Evolutionary conservation across 768 basidiomycete genomes (phyloP).

Genomic region (Leccinum disarticulatum): DNA sequence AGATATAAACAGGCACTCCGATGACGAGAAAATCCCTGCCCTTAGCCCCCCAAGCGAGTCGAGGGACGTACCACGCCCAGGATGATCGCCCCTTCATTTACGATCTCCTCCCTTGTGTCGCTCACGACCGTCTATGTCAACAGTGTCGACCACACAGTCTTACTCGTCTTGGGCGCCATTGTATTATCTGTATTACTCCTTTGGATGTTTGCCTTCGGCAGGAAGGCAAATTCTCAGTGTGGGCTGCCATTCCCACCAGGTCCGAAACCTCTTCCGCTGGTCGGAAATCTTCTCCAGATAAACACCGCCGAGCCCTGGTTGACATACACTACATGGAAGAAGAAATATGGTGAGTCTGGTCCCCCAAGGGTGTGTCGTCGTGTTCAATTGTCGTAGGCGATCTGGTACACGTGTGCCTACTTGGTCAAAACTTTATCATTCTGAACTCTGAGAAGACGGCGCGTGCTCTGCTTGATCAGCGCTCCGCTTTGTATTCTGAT

Average conservation of each 20-base stretch:
- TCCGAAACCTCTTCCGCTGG: constrained; percentile 30
- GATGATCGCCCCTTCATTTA: background rate
- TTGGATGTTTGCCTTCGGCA: constrained; percentile 4
- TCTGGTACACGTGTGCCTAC: constrained; percentile 20
- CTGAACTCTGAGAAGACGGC: constrained; percentile 32
- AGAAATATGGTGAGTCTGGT: constrained; percentile 29
- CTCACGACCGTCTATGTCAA: background rate
- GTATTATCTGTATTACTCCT: constrained; percentile 2
- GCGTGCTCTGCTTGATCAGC: constrained; percentile 27
- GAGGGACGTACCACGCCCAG: background rate
- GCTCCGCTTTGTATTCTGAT: constrained; percentile 29
- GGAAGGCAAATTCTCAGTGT: constrained; percentile 1
- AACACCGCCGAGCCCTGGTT: constrained; percentile 34
- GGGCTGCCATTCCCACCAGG: constrained; percentile 30
- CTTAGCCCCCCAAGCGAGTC: constrained; percentile 1
- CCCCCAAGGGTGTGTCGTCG: background rate
- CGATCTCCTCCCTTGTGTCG: constrained; percentile 4
- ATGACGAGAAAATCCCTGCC: background rate
- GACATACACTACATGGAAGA: constrained; percentile 35
- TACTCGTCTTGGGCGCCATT: background rate
- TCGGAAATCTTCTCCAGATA: constrained; percentile 30
- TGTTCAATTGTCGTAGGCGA: constrained; percentile 17
- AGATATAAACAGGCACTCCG: constrained; percentile 5
- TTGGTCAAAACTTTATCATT: constrained; percentile 26
- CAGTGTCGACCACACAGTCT: background rate